Evolutionary conservation across 2,329 filamentous ascomycete species (phyloP).

Genomic region (Fusarium denticulatum): DNA sequence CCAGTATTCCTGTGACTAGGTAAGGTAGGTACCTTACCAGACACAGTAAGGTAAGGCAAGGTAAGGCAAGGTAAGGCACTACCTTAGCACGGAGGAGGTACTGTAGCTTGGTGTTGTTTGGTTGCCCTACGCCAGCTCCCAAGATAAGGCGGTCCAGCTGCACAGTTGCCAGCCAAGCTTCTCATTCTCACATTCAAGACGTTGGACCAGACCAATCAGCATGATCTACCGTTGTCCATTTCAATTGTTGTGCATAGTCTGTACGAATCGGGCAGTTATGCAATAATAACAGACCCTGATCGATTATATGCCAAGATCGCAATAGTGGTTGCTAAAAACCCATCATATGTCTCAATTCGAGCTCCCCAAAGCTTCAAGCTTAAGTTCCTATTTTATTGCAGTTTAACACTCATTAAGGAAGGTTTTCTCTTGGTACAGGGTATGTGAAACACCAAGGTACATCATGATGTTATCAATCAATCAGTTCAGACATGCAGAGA

Average conservation of each 20-base stretch:
- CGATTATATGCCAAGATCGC: neutral
- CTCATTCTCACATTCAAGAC: neutral
- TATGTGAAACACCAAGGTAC: neutral
- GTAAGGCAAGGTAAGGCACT: neutral
- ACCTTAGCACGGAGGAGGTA: neutral
- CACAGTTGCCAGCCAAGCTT: neutral
- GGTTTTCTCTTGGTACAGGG: neutral
- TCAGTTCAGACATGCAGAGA: neutral
- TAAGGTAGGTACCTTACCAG: too few relatives aligned
- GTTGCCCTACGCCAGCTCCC: constrained; percentile 14
- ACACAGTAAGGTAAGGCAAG: neutral
- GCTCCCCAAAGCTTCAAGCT: neutral
- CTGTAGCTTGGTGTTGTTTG: neutral
- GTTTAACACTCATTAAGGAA: neutral
- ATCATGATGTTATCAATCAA: neutral
- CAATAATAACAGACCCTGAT: neutral
- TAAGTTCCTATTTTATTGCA: neutral
- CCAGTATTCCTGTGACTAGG: neutral
- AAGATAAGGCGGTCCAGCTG: neutral
- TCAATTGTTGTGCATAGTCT: neutral
- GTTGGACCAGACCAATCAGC: constrained; percentile 10
- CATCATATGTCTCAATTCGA: neutral
- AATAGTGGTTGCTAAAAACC: neutral
- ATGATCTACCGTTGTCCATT: neutral
- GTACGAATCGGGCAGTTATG: neutral